Evolutionary conservation across 495 filamentous ascomycete genomes (phyloP).

Genomic region (Rusavskia elegans): DNA sequence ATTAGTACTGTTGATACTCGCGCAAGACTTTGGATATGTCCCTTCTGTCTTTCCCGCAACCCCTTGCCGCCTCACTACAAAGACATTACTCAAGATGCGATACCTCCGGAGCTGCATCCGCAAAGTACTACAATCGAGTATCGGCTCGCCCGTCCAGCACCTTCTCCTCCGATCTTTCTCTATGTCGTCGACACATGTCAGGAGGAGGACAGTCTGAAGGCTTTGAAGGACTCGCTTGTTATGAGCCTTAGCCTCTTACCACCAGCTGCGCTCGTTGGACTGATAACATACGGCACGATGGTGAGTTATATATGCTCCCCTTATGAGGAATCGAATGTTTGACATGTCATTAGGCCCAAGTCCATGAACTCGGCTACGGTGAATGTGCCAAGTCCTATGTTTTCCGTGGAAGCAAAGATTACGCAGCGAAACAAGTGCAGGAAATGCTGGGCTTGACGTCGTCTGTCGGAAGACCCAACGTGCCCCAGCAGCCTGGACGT

Average conservation of each 20-base stretch:
- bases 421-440: constrained; percentile 89
- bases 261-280: constrained; percentile 80
- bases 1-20: constrained; percentile 85
- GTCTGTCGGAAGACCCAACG: constrained; percentile 55
- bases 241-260: constrained; percentile 94
- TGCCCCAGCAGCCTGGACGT: constrained; percentile 66
- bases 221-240: constrained; percentile 88
- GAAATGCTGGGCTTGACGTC: constrained; percentile 85
- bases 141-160: constrained; percentile 77
- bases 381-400: constrained; percentile 99
- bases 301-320: constrained; percentile 25
- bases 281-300: constrained; percentile 97
- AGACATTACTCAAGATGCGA: constrained; percentile 88
- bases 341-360: constrained; percentile 53
- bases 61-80: constrained; percentile 94
- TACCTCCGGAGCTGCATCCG: constrained; percentile 89
- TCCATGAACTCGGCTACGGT: constrained; percentile 95
- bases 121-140: constrained; percentile 96
- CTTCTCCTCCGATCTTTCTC: constrained; percentile 88
- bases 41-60: constrained; percentile 94
- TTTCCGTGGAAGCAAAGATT: constrained; percentile 96
- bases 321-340: constrained; percentile 7
- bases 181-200: constrained; percentile 99
- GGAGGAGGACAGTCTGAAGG: constrained; percentile 91
- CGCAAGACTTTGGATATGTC: constrained; percentile 93